These are phyloP conservation scores for Cyclotella distinguenda DNA, from an alignment of 108 stramenopile genomes.

Conservation along the genomic window DNA sequence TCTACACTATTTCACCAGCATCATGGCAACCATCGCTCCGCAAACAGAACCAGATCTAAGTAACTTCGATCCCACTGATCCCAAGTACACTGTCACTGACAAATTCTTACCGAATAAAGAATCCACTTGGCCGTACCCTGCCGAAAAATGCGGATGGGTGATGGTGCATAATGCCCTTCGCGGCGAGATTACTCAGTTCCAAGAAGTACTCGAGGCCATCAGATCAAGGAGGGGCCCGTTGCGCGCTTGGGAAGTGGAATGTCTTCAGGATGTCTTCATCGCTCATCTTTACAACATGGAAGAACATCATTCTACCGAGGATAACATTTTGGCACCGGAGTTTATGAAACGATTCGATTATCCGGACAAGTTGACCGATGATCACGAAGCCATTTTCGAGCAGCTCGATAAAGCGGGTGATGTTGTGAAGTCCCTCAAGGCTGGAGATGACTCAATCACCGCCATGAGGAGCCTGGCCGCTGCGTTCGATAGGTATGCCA, in stretches of 20 bases:
- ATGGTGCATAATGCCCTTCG: constrained; percentile 52
- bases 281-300: constrained; percentile 40
- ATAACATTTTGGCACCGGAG: constrained; percentile 44
- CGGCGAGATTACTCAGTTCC: constrained; percentile 28
- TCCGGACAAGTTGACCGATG: constrained; percentile 46
- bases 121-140: constrained; percentile 38
- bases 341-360: constrained; percentile 38
- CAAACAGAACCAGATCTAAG: neutral
- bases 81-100: constrained; percentile 22
- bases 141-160: constrained; percentile 45
- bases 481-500: constrained; percentile 24
- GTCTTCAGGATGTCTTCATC: constrained; percentile 27
- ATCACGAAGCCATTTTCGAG: constrained; percentile 37
- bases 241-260: constrained; percentile 31
- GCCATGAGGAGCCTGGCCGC: constrained; percentile 14
- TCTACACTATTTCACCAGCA: too few species aligned
- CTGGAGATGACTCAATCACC: constrained; percentile 17
- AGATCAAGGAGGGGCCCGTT: constrained; percentile 4
- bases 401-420: constrained; percentile 29
- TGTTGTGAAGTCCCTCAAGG: constrained; percentile 31
- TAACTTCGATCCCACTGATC: constrained; percentile 32
- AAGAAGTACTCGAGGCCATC: constrained; percentile 24
- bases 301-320: constrained; percentile 50
- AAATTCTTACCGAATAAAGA: constrained; percentile 46
- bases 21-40: too few species aligned